Conservation (phyloP, 306 rosid genomes). For the Medicago arabica region DNA sequence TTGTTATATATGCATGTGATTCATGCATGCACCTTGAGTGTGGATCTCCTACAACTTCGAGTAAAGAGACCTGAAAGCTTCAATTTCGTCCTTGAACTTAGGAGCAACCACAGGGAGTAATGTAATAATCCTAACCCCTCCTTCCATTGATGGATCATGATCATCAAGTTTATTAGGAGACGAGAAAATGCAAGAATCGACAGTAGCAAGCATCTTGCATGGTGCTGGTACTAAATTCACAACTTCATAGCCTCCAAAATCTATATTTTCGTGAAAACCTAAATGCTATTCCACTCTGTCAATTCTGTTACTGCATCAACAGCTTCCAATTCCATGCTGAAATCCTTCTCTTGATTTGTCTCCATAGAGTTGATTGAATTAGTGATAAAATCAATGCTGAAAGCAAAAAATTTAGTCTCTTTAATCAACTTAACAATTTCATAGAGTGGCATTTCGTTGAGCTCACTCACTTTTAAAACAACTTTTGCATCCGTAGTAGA, state of each 20-base stretch:
- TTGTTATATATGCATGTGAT: too few relatives aligned
- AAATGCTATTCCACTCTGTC: constrained; percentile 50
- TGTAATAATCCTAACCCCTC: constrained; percentile 36
- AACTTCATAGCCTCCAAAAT: constrained; percentile 34
- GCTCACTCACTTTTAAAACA: constrained; percentile 42
- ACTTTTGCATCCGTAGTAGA: constrained; percentile 12
- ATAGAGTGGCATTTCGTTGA: not conserved
- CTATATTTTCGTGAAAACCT: constrained; percentile 35
- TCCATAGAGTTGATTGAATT: constrained; percentile 9
- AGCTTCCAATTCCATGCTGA: not conserved
- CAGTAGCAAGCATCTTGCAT: constrained; percentile 33
- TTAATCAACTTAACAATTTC: constrained; percentile 32
- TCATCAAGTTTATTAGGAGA: constrained; percentile 40
- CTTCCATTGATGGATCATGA: constrained; percentile 36
- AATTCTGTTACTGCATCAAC: constrained; percentile 27
- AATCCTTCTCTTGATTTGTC: not conserved
- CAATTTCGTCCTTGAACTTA: constrained; percentile 26
- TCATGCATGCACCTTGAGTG: too few relatives aligned
- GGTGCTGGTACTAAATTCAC: constrained; percentile 38
- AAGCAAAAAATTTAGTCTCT: constrained; percentile 26
- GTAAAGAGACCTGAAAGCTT: too few relatives aligned
- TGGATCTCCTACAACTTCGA: too few relatives aligned
- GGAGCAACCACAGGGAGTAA: constrained; percentile 42
- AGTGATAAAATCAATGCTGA: not conserved
- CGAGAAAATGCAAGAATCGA: constrained; percentile 39